Percentiles rank a stretch among this genome's conserved stretches.
Evolutionary conservation across 2,329 filamentous ascomycete species (phyloP).

Genomic region (Colletotrichum neosansevieriae): DNA sequence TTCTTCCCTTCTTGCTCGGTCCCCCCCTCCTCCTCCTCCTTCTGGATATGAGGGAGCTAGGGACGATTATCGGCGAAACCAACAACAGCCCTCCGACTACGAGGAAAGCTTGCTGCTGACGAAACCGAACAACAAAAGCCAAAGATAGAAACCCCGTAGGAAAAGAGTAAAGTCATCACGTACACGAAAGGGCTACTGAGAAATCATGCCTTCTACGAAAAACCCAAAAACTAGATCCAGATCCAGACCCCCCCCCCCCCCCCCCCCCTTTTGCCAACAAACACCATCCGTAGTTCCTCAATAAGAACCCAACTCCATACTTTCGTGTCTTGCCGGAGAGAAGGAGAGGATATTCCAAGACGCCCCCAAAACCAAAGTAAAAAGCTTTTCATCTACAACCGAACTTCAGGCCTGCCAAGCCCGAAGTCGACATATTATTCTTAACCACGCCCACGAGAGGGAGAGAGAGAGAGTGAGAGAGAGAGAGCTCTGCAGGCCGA

Average conservation of each 20-base stretch:
- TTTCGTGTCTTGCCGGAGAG: too few relatives aligned
- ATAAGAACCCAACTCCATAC: too few relatives aligned
- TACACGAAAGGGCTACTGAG: too few relatives aligned
- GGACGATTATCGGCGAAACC: not conserved
- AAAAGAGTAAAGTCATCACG: too few relatives aligned
- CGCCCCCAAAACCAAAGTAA: too few relatives aligned
- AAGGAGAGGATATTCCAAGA: too few relatives aligned
- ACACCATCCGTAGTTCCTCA: too few relatives aligned
- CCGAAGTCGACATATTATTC: conserved; percentile 5
- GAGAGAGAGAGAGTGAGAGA: not conserved
- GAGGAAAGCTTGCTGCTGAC: not conserved
- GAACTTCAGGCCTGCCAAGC: conserved; percentile 36
- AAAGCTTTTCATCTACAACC: not conserved
- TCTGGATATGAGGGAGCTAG: not conserved
- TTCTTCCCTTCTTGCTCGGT: conserved; percentile 16
- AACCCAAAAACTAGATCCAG: too few relatives aligned
- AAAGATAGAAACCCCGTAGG: not conserved
- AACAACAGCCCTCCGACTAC: not conserved
- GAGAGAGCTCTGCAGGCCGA: not conserved
- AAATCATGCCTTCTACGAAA: too few relatives aligned
- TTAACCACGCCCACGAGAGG: not conserved
- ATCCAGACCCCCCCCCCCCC: not conserved
- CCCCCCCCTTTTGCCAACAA: not conserved
- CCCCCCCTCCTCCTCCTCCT: not conserved
- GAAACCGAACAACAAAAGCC: too few relatives aligned